Conservation (phyloP, 2,329 filamentous ascomycete species). For the Phaeosphaeria sp. region DNA sequence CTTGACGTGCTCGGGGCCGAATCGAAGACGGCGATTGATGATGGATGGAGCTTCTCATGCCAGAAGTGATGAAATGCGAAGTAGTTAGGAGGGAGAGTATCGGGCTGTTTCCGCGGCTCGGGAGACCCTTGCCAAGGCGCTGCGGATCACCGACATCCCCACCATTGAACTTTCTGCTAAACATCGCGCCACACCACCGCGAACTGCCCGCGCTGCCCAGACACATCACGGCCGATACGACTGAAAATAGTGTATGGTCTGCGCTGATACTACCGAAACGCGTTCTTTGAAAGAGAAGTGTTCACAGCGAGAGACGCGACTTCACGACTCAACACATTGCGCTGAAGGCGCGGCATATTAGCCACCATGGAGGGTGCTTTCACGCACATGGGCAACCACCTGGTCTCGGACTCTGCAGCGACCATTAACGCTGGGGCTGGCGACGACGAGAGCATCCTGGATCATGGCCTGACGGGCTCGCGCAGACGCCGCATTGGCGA, state of each 20-base stretch:
- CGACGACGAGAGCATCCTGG: constrained; percentile 85
- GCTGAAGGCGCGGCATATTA: constrained; percentile 6
- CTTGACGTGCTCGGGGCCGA: too few relatives aligned
- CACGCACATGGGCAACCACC: constrained; percentile 84
- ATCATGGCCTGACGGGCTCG: constrained; percentile 65
- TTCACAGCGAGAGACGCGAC: not conserved
- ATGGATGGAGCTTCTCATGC: not conserved
- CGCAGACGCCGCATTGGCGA: constrained; percentile 62
- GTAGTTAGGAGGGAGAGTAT: too few relatives aligned
- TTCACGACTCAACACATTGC: not conserved
- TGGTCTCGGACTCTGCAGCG: constrained; percentile 82
- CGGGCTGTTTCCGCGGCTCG: not conserved
- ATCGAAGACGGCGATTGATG: too few relatives aligned
- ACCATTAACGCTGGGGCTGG: constrained; percentile 89
- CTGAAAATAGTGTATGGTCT: constrained; percentile 38
- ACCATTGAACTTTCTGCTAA: not conserved
- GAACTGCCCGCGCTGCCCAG: constrained; percentile 22
- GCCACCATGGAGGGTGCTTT: constrained; percentile 81
- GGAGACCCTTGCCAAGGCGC: not conserved
- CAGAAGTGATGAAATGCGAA: not conserved
- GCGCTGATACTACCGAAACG: not conserved
- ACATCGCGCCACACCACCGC: constrained; percentile 10
- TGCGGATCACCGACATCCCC: not conserved
- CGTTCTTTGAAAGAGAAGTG: not conserved
- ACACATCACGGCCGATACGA: not conserved